Evolutionary conservation across 2,329 filamentous ascomycete species (phyloP).

Genomic region (Rutstroemia sp.): DNA sequence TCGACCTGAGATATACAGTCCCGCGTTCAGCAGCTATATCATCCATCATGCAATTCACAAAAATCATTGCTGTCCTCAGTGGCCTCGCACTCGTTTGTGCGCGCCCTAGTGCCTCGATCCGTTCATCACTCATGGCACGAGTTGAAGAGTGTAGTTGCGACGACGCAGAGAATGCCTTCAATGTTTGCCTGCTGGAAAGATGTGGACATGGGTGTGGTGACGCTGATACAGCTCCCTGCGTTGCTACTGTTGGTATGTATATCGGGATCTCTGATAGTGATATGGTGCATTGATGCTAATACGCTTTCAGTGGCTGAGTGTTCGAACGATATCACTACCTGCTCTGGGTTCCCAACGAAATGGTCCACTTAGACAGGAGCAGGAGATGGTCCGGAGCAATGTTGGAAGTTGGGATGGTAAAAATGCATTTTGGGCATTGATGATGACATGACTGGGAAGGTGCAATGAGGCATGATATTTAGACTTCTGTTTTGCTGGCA

Average conservation of each 20-base stretch:
- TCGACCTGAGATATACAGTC: background rate
- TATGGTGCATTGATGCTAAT: no score
- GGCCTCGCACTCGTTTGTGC: background rate
- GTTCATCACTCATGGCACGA: background rate
- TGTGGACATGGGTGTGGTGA: constrained; percentile 4
- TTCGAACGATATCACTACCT: no score
- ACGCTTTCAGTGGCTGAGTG: no score
- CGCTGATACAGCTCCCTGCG: background rate
- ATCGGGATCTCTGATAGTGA: no score
- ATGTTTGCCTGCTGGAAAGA: background rate
- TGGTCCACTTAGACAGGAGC: no score
- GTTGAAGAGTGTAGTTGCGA: constrained; percentile 2
- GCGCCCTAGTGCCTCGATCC: background rate
- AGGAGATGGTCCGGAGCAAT: no score
- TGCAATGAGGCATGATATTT: no score
- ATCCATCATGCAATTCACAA: background rate
- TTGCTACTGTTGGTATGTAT: background rate
- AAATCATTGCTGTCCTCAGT: background rate
- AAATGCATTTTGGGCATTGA: no score
- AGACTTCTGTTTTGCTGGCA: no score
- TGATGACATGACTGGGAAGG: no score
- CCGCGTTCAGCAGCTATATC: background rate
- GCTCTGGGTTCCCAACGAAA: no score
- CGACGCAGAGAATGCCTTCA: background rate
- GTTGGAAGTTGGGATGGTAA: no score